Evolutionary conservation across 352 stramenopile genomes (phyloP).

Genomic region (Pythium phragmitis): DNA sequence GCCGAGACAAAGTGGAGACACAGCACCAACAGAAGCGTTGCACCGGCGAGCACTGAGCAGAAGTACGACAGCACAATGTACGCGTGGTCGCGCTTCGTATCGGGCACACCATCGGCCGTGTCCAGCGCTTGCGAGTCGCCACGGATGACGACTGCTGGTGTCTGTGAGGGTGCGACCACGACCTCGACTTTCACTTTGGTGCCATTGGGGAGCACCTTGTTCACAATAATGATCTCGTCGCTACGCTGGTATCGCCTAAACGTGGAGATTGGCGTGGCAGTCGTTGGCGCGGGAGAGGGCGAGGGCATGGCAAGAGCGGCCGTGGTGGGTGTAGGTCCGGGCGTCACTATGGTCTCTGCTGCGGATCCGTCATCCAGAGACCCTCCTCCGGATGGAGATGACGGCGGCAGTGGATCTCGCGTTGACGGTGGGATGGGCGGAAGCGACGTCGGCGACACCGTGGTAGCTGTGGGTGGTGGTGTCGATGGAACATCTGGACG

Average conservation of each 20-base stretch:
- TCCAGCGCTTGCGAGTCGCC: conserved; percentile 2
- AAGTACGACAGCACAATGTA: conserved; percentile 3
- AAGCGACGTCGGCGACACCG: background rate
- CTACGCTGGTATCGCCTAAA: conserved; percentile 16
- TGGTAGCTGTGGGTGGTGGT: background rate
- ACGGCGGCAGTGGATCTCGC: too few species aligned
- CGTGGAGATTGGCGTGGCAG: background rate
- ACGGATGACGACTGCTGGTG: conserved; percentile 12
- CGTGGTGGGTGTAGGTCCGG: too few species aligned
- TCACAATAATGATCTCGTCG: conserved; percentile 11
- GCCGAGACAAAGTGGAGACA: conserved; percentile 22
- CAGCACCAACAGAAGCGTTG: conserved; percentile 11
- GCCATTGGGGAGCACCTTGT: conserved; percentile 11
- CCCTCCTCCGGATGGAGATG: too few species aligned
- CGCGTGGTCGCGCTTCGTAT: background rate
- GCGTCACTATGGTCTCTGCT: too few species aligned
- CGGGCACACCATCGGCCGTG: background rate
- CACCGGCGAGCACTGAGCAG: conserved; percentile 4
- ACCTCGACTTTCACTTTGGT: conserved; percentile 12
- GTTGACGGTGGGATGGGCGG: too few species aligned
- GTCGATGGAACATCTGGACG: background rate
- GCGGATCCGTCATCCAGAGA: too few species aligned
- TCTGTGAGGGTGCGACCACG: conserved; percentile 6
- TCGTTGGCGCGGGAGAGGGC: too few species aligned
- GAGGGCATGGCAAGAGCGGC: too few species aligned